Evolutionary conservation across 306 rosid genomes (phyloP), one percentile per base, ranked within the genome.

Genomic region (Trifolium pratense): DNA sequence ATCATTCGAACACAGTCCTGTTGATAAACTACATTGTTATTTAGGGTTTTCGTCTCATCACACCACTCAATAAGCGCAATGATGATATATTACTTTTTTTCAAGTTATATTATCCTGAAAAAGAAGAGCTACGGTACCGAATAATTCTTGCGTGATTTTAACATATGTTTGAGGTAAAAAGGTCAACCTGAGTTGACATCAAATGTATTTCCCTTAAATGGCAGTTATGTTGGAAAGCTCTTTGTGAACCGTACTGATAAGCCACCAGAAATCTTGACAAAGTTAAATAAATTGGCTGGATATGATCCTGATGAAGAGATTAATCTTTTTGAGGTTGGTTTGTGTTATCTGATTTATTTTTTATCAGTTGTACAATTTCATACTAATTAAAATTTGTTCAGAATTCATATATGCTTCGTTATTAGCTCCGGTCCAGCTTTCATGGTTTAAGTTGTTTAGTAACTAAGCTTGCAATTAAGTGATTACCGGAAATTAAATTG

Each of bases 301-400:
- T 52, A 17, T 3, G 26, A 18, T 18, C 58, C 32, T 55, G 32
- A 10, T 21, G 60, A 55, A 55, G 60, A 21, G 60, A 20, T 55
- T 20, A 31, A 55, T 20, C 60, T 55, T 55, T 55, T 21, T 20
- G 60, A 55, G 60, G 60, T 55, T 55, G 60, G 60, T 55, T 55
- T 55, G 18, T 2, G n/a, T 55, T 10, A 13, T 4, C 15, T 20
- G n/a, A 53, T 53, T 40, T 40, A 34, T 34, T 49, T 16, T 6
- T 16, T 49, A 48, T 7, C 55, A 5, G 10, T 2, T 17, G 23
- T 48, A n/a, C 13, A 51, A 51, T 25, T 17, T 17, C 13, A 3
- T 17, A 51, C 8, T 0, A 7, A 7, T 1, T 48, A 6, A 6
- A 6, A 48, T n/a, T n/a, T 48, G 55, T 42, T 42, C 1, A 11